Evolutionary conservation across 2,329 filamentous ascomycete species (phyloP).

Genomic region (Westerdykella ornata): DNA sequence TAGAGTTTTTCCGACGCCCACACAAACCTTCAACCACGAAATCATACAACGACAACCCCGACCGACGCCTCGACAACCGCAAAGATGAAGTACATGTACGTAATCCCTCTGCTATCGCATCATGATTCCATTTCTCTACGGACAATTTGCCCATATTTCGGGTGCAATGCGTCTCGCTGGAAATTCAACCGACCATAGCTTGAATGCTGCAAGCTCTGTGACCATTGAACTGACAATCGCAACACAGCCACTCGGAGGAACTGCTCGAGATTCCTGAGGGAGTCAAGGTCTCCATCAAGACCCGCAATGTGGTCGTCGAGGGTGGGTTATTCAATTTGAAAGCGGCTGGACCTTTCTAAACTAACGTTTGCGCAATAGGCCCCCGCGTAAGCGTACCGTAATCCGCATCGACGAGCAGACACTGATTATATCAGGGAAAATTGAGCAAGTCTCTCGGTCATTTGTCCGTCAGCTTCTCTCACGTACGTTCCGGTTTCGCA

Average conservation of each 20-base stretch:
- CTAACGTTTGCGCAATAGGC: constrained; percentile 18
- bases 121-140: constrained; percentile 1
- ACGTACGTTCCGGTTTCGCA: constrained; percentile 35
- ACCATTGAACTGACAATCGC: constrained; percentile 27
- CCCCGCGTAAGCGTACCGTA: constrained; percentile 25
- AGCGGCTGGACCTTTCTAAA: constrained; percentile 9
- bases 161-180: constrained; percentile 8
- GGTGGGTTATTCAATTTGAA: constrained; percentile 61
- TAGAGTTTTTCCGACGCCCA: background rate
- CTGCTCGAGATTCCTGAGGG: constrained; percentile 90
- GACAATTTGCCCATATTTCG: constrained; percentile 9
- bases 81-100: constrained; percentile 96
- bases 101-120: constrained; percentile 10
- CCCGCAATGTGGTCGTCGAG: constrained; percentile 91
- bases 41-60: background rate
- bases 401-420: constrained; percentile 5
- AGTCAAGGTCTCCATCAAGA: constrained; percentile 97
- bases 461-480: constrained; percentile 90
- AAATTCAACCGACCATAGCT: constrained; percentile 10
- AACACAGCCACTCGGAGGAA: constrained; percentile 75
- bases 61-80: constrained; percentile 32
- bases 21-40: background rate
- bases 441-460: constrained; percentile 95
- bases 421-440: constrained; percentile 59
- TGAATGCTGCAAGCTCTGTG: constrained; percentile 11